Evolutionary conservation across 257 asterid genomes (phyloP), one percentile per base, ranked within the genome.

Genomic region (Capsicum chinense): DNA sequence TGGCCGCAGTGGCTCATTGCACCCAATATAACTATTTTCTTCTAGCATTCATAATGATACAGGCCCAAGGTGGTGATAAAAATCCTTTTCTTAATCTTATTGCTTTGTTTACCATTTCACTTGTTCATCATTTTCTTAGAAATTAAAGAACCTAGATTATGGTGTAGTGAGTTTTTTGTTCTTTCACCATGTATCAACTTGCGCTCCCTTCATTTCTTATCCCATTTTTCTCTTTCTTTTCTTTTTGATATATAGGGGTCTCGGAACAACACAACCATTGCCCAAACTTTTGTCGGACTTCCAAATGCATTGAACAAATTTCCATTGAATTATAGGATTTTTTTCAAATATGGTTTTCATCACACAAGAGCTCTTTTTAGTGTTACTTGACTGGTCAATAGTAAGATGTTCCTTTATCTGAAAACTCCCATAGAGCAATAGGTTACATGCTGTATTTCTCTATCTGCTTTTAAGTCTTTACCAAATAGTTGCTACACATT

Each of bases 341-440:
- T 73, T 39, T 73, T 73, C 80, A 48, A 11, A 73, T 21, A 73
- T 48, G 80, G n/a, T 73, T 48, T 48, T 73, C 62, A 54, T 74
- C 62, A 13, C 62, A 74, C 59, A 50, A 50, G 21, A 19, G 3
- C 81, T 74, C 81, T 74, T 26, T 74, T 47, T 33, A 50, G 14
- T 11, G 2, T 50, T 21, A 74, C 62, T 74, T 74, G 44, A 74
- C 59, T 74, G 80, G 50, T 21, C 50, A 74, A 48, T 50, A 74
- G 58, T 74, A 74, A 74, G 19, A 74, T 50, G 47, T 12, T 50
- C 62, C 62, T 66, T 33, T 66, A 39, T 73, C 39, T 47, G 58
- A 73, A n/a, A 73, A 73, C 39, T 73, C 14, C 58, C 80, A 47
- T 73, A 19, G 39, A 52, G 60, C 60, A 19, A 74, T 74, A 48